Evolutionary conservation across 441 rosid genomes (phyloP).

Genomic region (Geranium incanum): DNA sequence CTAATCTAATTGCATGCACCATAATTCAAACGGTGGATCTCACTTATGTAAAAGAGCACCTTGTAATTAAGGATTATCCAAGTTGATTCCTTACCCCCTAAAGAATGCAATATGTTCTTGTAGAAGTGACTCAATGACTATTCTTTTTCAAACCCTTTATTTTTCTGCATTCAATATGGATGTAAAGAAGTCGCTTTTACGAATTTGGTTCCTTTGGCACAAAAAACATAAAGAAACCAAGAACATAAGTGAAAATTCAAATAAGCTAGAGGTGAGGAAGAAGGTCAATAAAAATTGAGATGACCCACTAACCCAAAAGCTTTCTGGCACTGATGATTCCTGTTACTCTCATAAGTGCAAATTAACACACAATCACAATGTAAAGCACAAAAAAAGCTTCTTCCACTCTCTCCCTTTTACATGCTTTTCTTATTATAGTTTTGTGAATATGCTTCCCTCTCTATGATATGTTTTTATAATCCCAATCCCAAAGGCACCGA

Average conservation of each 20-base stretch:
- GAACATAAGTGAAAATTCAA: background rate
- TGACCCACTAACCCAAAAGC: constrained; percentile 24
- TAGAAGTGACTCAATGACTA: constrained; percentile 18
- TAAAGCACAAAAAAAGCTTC: background rate
- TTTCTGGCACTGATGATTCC: background rate
- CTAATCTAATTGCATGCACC: too few relatives aligned
- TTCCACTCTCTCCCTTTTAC: background rate
- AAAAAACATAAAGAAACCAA: constrained; percentile 3
- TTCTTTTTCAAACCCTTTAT: constrained; percentile 6
- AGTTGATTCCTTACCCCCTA: constrained; percentile 16
- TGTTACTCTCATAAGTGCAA: background rate
- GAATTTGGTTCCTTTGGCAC: constrained; percentile 25
- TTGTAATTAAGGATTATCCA: constrained; percentile 16
- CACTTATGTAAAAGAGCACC: background rate
- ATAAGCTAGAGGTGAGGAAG: constrained; percentile 28
- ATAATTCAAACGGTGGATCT: too few relatives aligned
- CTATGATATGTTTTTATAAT: constrained; percentile 5
- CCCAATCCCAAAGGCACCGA: constrained; percentile 18
- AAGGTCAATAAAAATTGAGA: constrained; percentile 31
- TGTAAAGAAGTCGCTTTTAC: constrained; percentile 25
- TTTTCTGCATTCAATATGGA: constrained; percentile 13
- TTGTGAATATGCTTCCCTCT: constrained; percentile 3
- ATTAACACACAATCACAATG: background rate
- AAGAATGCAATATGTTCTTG: constrained; percentile 20
- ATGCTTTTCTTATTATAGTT: constrained; percentile 1